Percentiles rank a stretch among this genome's conserved stretches.
Conservation (phyloP, 2,329 filamentous ascomycete species). For the Coleophoma crateriformis region DNA sequence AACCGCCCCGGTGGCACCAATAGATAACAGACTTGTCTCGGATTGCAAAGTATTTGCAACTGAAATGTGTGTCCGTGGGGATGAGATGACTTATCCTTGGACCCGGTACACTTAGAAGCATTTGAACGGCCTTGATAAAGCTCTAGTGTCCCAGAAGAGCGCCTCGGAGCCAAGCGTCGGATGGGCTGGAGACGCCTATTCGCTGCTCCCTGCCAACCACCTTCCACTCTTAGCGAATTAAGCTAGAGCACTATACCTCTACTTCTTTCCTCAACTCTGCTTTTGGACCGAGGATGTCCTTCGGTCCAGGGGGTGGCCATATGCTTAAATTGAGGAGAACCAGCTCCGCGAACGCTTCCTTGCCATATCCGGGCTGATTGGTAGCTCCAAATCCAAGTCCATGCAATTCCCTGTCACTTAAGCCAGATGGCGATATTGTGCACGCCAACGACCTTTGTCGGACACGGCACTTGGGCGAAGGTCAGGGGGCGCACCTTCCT, state of each 20-base stretch:
- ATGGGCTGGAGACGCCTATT: not conserved
- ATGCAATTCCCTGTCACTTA: not conserved
- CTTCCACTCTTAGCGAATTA: not conserved
- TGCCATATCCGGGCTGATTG: not conserved
- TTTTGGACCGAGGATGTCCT: not conserved
- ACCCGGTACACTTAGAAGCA: too few relatives aligned
- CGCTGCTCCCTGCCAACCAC: not conserved
- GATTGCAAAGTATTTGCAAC: too few relatives aligned
- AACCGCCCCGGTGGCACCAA: too few relatives aligned
- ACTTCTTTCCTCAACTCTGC: not conserved
- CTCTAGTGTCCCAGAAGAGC: not conserved
- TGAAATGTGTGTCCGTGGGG: too few relatives aligned
- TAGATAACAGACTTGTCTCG: too few relatives aligned
- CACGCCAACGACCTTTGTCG: too few relatives aligned
- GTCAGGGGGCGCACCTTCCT: conserved; percentile 3
- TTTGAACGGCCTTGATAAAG: too few relatives aligned
- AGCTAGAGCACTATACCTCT: not conserved
- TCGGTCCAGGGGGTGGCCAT: not conserved
- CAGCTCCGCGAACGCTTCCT: not conserved
- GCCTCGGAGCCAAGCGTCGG: not conserved
- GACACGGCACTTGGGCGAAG: not conserved
- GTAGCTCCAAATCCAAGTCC: not conserved
- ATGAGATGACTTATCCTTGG: too few relatives aligned
- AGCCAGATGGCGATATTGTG: too few relatives aligned
- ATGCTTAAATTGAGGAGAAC: not conserved